Conservation (phyloP, 2,329 filamentous ascomycete genomes). For the Golovinomyces cichoracearum region DNA sequence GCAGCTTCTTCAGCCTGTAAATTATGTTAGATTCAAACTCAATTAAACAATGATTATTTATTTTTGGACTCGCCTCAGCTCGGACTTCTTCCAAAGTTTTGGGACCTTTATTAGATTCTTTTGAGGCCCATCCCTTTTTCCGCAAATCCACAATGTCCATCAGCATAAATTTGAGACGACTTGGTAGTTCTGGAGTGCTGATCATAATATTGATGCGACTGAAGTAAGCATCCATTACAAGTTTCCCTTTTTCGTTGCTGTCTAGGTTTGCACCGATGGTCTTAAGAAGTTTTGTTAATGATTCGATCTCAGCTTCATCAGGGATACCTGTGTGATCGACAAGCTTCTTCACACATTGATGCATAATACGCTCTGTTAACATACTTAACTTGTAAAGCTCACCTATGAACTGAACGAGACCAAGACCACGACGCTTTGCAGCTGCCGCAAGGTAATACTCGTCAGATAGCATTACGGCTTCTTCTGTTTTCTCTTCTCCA, state of each 20-base stretch:
- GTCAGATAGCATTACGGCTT: slow-evolving; percentile 67
- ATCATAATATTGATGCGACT: slow-evolving; percentile 61
- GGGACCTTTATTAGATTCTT: slow-evolving; percentile 77
- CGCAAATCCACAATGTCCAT: slow-evolving; percentile 81
- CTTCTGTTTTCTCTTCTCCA: slow-evolving; percentile 30
- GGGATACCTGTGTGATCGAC: slow-evolving; percentile 84
- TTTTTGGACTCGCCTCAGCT: slow-evolving; percentile 32
- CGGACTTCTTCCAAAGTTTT: slow-evolving; percentile 91
- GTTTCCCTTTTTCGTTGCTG: slow-evolving; percentile 51
- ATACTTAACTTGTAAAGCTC: slow-evolving; percentile 97
- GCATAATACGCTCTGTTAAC: slow-evolving; percentile 98
- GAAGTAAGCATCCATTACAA: slow-evolving; percentile 88
- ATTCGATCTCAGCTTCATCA: slow-evolving; percentile 91
- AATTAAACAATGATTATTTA: not conserved
- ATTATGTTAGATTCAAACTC: not conserved
- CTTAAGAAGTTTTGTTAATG: slow-evolving; percentile 69
- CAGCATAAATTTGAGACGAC: slow-evolving; percentile 85
- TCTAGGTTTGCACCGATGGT: slow-evolving; percentile 82
- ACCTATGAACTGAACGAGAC: slow-evolving; percentile 96
- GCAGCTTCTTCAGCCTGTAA: slow-evolving; percentile 41
- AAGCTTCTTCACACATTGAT: slow-evolving; percentile 91
- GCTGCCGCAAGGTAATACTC: slow-evolving; percentile 89
- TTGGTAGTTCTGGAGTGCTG: slow-evolving; percentile 54
- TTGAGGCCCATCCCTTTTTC: slow-evolving; percentile 51
- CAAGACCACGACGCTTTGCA: slow-evolving; percentile 85